phyloP scores from a whole-genome alignment of 768 basidiomycete species.

The Boletellus ananas region DNA sequence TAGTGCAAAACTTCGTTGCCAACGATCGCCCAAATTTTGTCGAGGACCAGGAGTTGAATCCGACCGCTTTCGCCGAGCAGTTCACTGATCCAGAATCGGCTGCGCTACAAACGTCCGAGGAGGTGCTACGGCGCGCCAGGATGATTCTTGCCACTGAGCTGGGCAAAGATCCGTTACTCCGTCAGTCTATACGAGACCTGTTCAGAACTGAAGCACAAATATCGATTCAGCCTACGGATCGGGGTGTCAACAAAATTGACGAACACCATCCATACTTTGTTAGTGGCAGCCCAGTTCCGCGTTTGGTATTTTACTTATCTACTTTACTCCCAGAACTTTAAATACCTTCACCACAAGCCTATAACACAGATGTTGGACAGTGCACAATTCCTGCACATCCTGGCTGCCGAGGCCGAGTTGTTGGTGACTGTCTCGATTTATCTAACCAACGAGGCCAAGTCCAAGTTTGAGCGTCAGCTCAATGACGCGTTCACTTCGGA shows the following conservation, averaged over 20 bases:
- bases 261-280: slow-evolving; percentile 72
- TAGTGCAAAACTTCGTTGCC: slow-evolving; percentile 79
- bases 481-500: slow-evolving; percentile 81
- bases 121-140: slow-evolving; percentile 68
- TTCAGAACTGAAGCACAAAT: slow-evolving; percentile 76
- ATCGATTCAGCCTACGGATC: slow-evolving; percentile 82
- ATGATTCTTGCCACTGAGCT: slow-evolving; percentile 88
- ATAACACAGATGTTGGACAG: slow-evolving; percentile 63
- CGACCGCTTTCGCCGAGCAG: slow-evolving; percentile 79
- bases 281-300: slow-evolving; percentile 26
- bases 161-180: slow-evolving; percentile 86
- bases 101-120: slow-evolving; percentile 57
- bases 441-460: slow-evolving; percentile 57
- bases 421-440: slow-evolving; percentile 74
- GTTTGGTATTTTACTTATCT: slow-evolving; percentile 4
- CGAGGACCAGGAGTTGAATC: slow-evolving; percentile 79
- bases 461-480: slow-evolving; percentile 71
- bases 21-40: slow-evolving; percentile 60
- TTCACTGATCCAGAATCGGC: slow-evolving; percentile 68
- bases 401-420: slow-evolving; percentile 85
- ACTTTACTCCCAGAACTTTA: slow-evolving; percentile 68
- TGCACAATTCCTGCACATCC: slow-evolving; percentile 85
- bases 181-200: slow-evolving; percentile 68
- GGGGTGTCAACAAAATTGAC: slow-evolving; percentile 73
- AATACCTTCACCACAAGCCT: slow-evolving; percentile 83